Base-by-base conservation (phyloP, 169 alveolate genomes). In the Babesia ovis region DNA sequence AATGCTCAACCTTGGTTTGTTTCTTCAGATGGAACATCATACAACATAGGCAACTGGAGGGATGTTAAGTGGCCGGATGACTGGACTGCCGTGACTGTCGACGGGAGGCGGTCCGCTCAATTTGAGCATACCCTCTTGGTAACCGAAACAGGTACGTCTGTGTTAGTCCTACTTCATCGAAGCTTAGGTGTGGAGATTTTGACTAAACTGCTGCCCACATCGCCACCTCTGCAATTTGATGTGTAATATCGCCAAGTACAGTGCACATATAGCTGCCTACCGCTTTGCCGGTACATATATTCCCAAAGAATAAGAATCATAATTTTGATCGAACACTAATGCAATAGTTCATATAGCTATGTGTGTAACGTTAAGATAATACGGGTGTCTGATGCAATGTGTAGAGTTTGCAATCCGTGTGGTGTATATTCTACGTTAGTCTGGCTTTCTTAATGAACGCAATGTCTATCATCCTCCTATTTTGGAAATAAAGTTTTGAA, bases 81-180 rank as follows among this genome's bases (percentile, higher is more conserved):
- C 46, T 98, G 99, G 99, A 98, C 99, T n/a, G 95, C 98, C 9
- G 97, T 89, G 61, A 94, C 98, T 0, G 70, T 82, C 8, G 98
- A 95, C 84, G 98, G 97, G 39, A 84, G 79, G 85, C 89, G 98
- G 64, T 94, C 98, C 6, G 99, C 99, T 11, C 98, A 97, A 85
- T 98, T 98, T 85, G 99, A 98, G 84, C 99, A 98, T 83, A 96
- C 99, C 18, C 61, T 97, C 51, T 89, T 97, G 41, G 93, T 98
- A 48, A 97, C 99, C 8, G 97, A 94, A 23, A 92, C 84, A 39
- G 96, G 96, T 31, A 23, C 18, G 59, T 22, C 22, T 25, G 4
- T 0, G 41, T 3, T 2, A 31, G 2, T 37, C 27, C 16, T 43
- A 3, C 22, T 27, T n/a, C 48, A 55, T 53, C 25, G 14, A 14